phyloP scores from a whole-genome alignment of 495 filamentous ascomycete species.

The Xylaria curta region DNA sequence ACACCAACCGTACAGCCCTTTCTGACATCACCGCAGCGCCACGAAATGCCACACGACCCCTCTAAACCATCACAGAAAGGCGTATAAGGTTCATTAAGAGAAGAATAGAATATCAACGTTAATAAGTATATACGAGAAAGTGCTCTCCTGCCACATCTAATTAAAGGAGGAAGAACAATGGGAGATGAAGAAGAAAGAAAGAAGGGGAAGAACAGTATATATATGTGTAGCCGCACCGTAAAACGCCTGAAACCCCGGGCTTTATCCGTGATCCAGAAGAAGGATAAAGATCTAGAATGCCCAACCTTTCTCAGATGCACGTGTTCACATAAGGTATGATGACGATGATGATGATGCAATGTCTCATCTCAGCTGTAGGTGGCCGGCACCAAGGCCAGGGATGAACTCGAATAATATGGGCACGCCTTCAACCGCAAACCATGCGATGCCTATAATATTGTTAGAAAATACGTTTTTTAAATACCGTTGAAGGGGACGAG shows the following conservation, averaged over 20 bases:
- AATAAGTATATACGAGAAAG: constrained; percentile 23
- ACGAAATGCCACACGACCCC: background rate
- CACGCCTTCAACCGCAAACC: constrained; percentile 71
- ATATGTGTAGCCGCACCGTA: constrained; percentile 11
- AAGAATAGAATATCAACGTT: constrained; percentile 5
- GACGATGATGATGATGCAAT: background rate
- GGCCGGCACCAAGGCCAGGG: constrained; percentile 58
- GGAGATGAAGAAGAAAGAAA: background rate
- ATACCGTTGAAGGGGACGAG: background rate
- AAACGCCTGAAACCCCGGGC: constrained; percentile 21
- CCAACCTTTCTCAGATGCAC: constrained; percentile 13
- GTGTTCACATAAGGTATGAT: constrained; percentile 24
- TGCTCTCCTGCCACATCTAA: constrained; percentile 5
- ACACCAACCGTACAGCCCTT: background rate
- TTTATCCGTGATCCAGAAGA: constrained; percentile 17
- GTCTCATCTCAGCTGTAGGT: constrained; percentile 36
- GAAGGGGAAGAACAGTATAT: background rate
- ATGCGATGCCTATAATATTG: constrained; percentile 65
- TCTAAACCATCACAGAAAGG: background rate
- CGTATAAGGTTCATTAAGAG: background rate
- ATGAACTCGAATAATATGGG: constrained; percentile 70
- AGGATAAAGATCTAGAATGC: constrained; percentile 24
- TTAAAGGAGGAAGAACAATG: background rate
- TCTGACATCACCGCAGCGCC: background rate
- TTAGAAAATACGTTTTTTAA: constrained; percentile 21